A percentile compares a stretch with the other conserved stretches of the same genome.
Evolutionary conservation across 202 grass and related monocot species (phyloP).

Genomic region (Zoysia matrella): DNA sequence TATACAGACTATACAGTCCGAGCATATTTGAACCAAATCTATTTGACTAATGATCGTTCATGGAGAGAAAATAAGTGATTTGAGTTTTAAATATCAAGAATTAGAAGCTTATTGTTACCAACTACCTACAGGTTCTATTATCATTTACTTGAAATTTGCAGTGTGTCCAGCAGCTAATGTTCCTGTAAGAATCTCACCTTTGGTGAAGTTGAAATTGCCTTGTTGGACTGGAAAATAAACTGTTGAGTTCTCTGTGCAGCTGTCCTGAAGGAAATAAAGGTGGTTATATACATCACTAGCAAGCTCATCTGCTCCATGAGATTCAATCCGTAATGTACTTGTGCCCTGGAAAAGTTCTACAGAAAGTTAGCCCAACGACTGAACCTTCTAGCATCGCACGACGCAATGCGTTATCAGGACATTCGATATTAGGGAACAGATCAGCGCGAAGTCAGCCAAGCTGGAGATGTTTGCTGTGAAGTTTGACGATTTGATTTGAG

Average conservation of each 20-base stretch:
- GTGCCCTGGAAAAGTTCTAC: slow-evolving; percentile 13
- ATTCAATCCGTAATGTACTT: not conserved
- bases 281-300: not conserved
- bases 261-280: slow-evolving; percentile 27
- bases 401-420: not conserved
- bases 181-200: slow-evolving; percentile 35
- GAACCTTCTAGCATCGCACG: not conserved
- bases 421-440: slow-evolving; percentile 8
- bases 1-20: not conserved
- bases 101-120: too few species aligned
- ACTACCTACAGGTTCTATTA: too few species aligned
- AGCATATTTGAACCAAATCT: not conserved
- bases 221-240: slow-evolving; percentile 33
- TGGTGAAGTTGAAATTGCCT: slow-evolving; percentile 1
- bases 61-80: not conserved
- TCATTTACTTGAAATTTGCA: not conserved
- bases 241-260: slow-evolving; percentile 22
- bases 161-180: not conserved
- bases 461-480: slow-evolving; percentile 8
- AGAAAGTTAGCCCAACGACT: not conserved
- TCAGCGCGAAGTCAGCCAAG: slow-evolving; percentile 40
- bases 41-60: not conserved
- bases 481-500: not conserved
- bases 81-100: not conserved
- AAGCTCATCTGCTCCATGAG: not conserved